A percentile compares a stretch with the other conserved stretches of the same genome.
phyloP scores from a whole-genome alignment of 768 basidiomycete genomes.

The Lyophyllum decastes region DNA sequence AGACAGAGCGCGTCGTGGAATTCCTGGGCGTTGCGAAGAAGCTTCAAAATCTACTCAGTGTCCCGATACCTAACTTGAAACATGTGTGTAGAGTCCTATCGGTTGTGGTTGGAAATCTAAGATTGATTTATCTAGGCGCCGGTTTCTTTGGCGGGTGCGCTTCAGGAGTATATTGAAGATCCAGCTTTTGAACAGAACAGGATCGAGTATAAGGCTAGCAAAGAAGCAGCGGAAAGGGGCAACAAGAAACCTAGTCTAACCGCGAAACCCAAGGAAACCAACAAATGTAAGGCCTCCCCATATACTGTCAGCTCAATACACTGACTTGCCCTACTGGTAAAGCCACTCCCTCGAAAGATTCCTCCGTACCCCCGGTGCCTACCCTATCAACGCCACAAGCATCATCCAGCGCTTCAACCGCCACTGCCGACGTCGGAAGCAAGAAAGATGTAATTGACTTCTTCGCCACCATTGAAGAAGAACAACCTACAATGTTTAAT shows the following conservation, averaged over 20 bases:
- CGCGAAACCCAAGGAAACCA: constrained; percentile 23
- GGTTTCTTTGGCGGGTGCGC: constrained; percentile 86
- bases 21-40: constrained; percentile 92
- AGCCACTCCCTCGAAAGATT: constrained; percentile 2
- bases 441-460: constrained; percentile 74
- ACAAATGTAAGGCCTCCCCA: constrained; percentile 29
- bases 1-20: constrained; percentile 91
- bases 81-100: constrained; percentile 56
- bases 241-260: constrained; percentile 13
- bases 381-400: constrained; percentile 8
- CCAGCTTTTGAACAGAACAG: constrained; percentile 97
- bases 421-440: constrained; percentile 6
- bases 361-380: not conserved
- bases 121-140: constrained; percentile 63
- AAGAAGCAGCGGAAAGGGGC: constrained; percentile 56
- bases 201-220: constrained; percentile 86
- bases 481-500: constrained; percentile 73
- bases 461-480: constrained; percentile 84
- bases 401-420: constrained; percentile 17
- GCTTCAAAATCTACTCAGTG: constrained; percentile 89
- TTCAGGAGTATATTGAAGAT: constrained; percentile 96
- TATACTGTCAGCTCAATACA: not conserved
- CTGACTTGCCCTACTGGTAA: not conserved
- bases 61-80: constrained; percentile 91
- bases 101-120: not conserved